Conservation (phyloP, 371 early-diverging fungal genomes). For the Umbelopsis sp. region DNA sequence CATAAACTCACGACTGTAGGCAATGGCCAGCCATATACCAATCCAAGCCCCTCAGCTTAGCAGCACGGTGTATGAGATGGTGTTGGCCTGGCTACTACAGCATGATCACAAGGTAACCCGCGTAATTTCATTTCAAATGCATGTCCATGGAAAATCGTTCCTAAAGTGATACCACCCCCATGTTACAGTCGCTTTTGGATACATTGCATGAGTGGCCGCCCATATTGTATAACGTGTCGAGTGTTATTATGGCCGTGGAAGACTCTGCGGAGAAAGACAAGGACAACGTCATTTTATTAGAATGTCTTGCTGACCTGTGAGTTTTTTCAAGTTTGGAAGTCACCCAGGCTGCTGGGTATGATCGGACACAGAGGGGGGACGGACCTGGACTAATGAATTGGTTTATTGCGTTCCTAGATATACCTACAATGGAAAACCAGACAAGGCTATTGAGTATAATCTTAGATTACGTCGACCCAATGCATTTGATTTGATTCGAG, state of each 20-base stretch:
- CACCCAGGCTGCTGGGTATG: background rate
- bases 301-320: slow-evolving; percentile 80
- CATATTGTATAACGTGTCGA: slow-evolving; percentile 70
- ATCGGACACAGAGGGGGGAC: background rate
- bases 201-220: slow-evolving; percentile 83
- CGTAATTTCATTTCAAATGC: background rate
- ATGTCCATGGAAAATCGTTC: background rate
- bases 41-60: slow-evolving; percentile 75
- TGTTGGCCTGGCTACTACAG: slow-evolving; percentile 71
- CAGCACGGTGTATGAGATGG: slow-evolving; percentile 86
- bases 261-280: slow-evolving; percentile 59
- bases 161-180: too few relatives aligned
- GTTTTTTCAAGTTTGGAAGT: slow-evolving; percentile 23
- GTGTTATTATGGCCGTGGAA: slow-evolving; percentile 79
- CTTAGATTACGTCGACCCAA: slow-evolving; percentile 72
- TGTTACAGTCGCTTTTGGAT: slow-evolving; percentile 47
- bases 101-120: slow-evolving; percentile 62
- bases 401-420: slow-evolving; percentile 47
- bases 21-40: slow-evolving; percentile 81
- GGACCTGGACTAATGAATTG: background rate
- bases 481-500: slow-evolving; percentile 75
- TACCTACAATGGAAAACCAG: slow-evolving; percentile 69
- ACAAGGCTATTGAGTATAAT: slow-evolving; percentile 82
- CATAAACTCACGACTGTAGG: slow-evolving; percentile 30
- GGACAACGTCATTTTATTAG: slow-evolving; percentile 62